Evolutionary conservation across 345 rosid genomes (phyloP).

Genomic region (Crucihimalaya himalaica): DNA sequence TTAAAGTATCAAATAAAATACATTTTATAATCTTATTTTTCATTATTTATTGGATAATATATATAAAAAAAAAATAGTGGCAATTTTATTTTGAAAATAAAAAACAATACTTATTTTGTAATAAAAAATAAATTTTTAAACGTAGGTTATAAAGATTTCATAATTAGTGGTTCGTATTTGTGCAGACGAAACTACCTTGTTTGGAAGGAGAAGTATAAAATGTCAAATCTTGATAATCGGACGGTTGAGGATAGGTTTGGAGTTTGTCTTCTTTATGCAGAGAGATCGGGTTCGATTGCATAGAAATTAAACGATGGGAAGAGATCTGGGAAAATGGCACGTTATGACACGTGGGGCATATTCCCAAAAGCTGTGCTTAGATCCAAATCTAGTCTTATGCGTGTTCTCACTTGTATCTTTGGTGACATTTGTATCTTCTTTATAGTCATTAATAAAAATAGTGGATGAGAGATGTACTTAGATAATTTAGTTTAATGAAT

Average conservation of each 20-base stretch:
- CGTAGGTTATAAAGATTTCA: neutral
- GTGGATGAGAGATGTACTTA: too few relatives aligned
- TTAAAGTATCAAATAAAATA: too few relatives aligned
- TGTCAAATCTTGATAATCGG: neutral
- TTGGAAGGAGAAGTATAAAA: neutral
- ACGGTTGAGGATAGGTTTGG: constrained; percentile 6
- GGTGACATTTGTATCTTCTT: constrained; percentile 1
- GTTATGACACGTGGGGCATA: constrained; percentile 28
- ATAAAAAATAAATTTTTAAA: too few relatives aligned
- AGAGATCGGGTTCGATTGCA: constrained; percentile 16
- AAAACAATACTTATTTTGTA: too few relatives aligned
- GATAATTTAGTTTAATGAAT: neutral
- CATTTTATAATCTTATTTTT: too few relatives aligned
- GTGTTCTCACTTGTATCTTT: constrained; percentile 29
- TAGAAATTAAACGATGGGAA: neutral
- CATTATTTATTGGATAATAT: too few relatives aligned
- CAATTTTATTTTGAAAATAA: too few relatives aligned
- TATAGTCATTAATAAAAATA: neutral
- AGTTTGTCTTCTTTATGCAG: neutral
- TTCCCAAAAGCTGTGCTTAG: constrained; percentile 15
- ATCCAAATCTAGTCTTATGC: constrained; percentile 28
- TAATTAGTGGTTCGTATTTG: neutral
- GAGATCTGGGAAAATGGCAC: constrained; percentile 19
- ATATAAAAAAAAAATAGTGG: too few relatives aligned
- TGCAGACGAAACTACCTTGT: neutral